Base-by-base conservation (phyloP, 805 yeast species). In the Metschnikowia amazonensis region DNA sequence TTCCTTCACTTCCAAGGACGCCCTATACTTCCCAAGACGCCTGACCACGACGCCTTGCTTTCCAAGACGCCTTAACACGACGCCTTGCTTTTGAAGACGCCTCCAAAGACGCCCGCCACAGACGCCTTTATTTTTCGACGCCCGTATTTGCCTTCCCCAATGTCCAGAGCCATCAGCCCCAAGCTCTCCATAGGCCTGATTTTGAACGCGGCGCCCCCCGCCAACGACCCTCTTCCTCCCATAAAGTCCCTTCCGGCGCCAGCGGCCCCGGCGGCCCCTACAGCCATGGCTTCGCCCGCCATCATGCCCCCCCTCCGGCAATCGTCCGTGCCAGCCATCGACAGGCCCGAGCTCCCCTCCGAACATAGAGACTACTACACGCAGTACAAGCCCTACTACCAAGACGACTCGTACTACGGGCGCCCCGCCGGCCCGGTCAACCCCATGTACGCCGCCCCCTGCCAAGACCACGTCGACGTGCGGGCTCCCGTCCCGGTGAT, bases 161-260 rank as follows among this genome's bases (percentile, higher is more conserved):
- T 39, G 42, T 30, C 42, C 24, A 20, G 21, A 30, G 36, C 29
- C 31, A 45, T 37, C 30, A 42, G 49, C 29, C 47, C 47, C 29
- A 46, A 33, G 36, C 39, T 43, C 24, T 33, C 50, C 13, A 46
- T 49, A 10, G 32, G 47, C 29, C 47, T 49, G 52, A 43, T 49
- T 10, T 38, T 49, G 24, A 49, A 49, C 16, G 48, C 35, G 11
- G 42, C 38, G 20, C 41, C 41, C 9, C 28, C 35, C 23, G n/a
- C 24, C 25, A 5, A 10, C 18, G 31, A 20, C 21, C 20, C 29
- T 14, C 29, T 36, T 27, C 42, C 43, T 11, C 32, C 25, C 32
- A 29, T 20, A 14, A 24, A 32, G 10, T 8, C 17, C 17, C 32
- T 27, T 23, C 13, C 29, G 43, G 34, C 21, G 17, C 43, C 34